Conservation (phyloP, 2,329 filamentous ascomycete genomes). For the Talaromyces verruculosus region DNA sequence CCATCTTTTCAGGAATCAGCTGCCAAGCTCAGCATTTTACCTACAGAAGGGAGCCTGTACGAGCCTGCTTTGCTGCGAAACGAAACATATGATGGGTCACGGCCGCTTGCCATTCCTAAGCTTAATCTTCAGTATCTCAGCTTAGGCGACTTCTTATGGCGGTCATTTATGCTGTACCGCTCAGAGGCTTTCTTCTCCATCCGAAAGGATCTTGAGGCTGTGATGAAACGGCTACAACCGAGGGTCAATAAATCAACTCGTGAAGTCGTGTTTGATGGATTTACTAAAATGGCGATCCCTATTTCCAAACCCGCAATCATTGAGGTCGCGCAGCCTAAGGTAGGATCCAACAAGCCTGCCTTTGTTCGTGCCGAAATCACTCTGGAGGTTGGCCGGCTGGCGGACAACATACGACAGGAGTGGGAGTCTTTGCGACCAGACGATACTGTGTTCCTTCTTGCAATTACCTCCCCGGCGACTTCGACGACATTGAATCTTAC, state of each 20-base stretch:
- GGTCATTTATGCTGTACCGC: slow-evolving; percentile 83
- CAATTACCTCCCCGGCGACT: slow-evolving; percentile 59
- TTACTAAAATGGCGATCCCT: slow-evolving; percentile 87
- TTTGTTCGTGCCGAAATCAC: slow-evolving; percentile 82
- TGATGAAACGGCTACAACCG: slow-evolving; percentile 75
- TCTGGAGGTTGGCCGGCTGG: slow-evolving; percentile 78
- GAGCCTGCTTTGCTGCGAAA: slow-evolving; percentile 75
- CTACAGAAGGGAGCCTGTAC: slow-evolving; percentile 78
- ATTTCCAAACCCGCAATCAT: slow-evolving; percentile 83
- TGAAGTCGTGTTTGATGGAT: slow-evolving; percentile 71
- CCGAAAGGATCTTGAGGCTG: slow-evolving; percentile 82
- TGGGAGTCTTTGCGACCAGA: slow-evolving; percentile 87
- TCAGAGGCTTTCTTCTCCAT: slow-evolving; percentile 93
- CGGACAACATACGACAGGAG: slow-evolving; percentile 72
- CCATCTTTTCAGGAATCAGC: slow-evolving; percentile 80
- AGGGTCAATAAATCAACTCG: slow-evolving; percentile 63
- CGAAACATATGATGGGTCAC: slow-evolving; percentile 82
- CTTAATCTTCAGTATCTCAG: slow-evolving; percentile 94
- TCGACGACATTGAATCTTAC: slow-evolving; percentile 7
- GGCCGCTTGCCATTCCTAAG: slow-evolving; percentile 86
- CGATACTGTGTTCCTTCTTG: slow-evolving; percentile 85
- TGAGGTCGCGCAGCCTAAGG: slow-evolving; percentile 77
- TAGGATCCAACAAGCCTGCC: slow-evolving; percentile 81
- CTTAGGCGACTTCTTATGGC: slow-evolving; percentile 94
- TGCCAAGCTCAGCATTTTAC: slow-evolving; percentile 70